Evolutionary conservation across 2,329 filamentous ascomycete species (phyloP).

Genomic region (Fulvia fulva): DNA sequence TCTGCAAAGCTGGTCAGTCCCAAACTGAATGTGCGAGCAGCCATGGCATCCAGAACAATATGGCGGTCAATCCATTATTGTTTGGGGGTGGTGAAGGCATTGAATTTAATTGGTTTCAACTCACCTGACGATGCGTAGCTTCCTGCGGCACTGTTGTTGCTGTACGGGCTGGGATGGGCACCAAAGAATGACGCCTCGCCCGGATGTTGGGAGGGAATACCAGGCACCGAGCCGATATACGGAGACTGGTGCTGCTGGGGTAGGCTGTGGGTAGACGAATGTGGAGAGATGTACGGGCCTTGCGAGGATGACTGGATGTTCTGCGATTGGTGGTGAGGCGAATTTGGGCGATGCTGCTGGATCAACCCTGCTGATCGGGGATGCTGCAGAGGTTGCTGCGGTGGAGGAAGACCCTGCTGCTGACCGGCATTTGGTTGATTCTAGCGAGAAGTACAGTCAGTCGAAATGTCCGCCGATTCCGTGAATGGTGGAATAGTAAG

Average conservation of each 20-base stretch:
- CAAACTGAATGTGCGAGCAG: constrained; percentile 20
- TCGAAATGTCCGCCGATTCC: constrained; percentile 12
- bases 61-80: constrained; percentile 16
- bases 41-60: constrained; percentile 17
- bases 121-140: constrained; percentile 85
- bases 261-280: constrained; percentile 58
- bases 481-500: constrained; percentile 14
- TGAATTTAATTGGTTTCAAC: constrained; percentile 36
- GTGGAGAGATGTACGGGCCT: constrained; percentile 63
- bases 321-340: constrained; percentile 54
- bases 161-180: constrained; percentile 77
- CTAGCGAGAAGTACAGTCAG: constrained; percentile 21
- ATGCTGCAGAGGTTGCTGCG: constrained; percentile 62
- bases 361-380: constrained; percentile 69
- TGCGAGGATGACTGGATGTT: constrained; percentile 54
- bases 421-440: constrained; percentile 29
- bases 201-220: constrained; percentile 57
- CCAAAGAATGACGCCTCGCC: constrained; percentile 72
- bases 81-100: constrained; percentile 14
- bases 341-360: constrained; percentile 63
- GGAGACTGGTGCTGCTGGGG: constrained; percentile 49
- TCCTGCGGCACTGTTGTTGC: constrained; percentile 72
- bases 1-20: constrained; percentile 61
- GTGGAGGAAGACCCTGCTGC: constrained; percentile 65
- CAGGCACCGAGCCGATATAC: constrained; percentile 66